Evolutionary conservation across 1,284 basidiomycete species (phyloP).

Genomic region (Ustanciosporium gigantosporum): DNA sequence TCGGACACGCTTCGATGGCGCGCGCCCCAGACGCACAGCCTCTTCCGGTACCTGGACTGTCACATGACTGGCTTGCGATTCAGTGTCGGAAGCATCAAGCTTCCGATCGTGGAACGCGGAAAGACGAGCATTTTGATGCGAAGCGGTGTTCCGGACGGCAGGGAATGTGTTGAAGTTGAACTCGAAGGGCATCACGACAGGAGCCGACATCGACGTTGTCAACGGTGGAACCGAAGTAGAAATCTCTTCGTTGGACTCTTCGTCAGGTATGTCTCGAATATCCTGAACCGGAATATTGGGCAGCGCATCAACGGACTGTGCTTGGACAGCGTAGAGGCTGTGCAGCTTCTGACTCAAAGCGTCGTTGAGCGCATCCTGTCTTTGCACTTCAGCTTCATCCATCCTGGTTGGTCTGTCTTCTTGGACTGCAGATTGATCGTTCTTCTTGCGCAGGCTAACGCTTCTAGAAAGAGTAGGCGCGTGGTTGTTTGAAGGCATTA

Average conservation of each 20-base stretch:
- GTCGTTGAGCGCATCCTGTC: constrained; percentile 16
- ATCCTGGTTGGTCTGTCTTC: background rate
- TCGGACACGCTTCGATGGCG: constrained; percentile 34
- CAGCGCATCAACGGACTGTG: too few relatives aligned
- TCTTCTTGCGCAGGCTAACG: constrained; percentile 17
- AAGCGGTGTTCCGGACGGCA: background rate
- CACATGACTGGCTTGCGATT: too few relatives aligned
- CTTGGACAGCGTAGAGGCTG: constrained; percentile 11
- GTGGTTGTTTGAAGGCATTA: constrained; percentile 8
- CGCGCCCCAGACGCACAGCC: constrained; percentile 29
- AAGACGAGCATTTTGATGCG: constrained; percentile 7
- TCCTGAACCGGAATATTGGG: too few relatives aligned
- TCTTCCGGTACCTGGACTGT: constrained; percentile 9
- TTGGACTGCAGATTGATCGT: background rate
- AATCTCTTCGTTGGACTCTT: constrained; percentile 1
- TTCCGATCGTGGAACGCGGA: constrained; percentile 34
- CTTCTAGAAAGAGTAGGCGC: constrained; percentile 30
- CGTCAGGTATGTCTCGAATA: constrained; percentile 9
- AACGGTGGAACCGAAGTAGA: background rate
- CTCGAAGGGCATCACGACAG: background rate
- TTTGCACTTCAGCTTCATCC: constrained; percentile 6
- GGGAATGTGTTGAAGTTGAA: constrained; percentile 1
- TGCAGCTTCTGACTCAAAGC: constrained; percentile 9
- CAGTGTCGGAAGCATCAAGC: background rate
- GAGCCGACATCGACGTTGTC: background rate